Percentiles rank a stretch among this genome's conserved stretches.
Evolutionary conservation across 164 flowering plant species (phyloP).

Genomic region (Cinnamomum chago): DNA sequence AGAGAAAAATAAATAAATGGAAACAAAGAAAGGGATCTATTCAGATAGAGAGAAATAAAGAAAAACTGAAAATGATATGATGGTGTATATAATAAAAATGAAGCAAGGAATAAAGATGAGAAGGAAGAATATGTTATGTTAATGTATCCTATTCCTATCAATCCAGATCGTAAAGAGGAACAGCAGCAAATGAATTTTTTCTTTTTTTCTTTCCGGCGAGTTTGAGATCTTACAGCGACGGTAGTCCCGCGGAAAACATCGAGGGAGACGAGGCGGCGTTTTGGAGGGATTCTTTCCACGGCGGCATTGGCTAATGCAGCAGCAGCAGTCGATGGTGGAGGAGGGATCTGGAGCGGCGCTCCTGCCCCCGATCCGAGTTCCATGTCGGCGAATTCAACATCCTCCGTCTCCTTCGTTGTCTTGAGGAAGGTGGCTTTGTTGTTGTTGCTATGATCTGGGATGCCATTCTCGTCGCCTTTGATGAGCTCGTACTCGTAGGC

Average conservation of each 20-base stretch:
- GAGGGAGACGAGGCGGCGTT: conserved; percentile 54
- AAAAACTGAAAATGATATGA: too few relatives aligned
- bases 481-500: conserved; percentile 35
- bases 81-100: too few relatives aligned
- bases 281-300: conserved; percentile 13
- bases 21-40: too few relatives aligned
- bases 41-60: neutral
- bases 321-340: neutral
- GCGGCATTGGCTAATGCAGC: neutral
- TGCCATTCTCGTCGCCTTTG: conserved; percentile 22
- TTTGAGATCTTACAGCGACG: conserved; percentile 47
- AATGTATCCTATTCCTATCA: too few relatives aligned
- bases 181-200: too few relatives aligned
- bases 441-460: neutral
- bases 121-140: too few relatives aligned
- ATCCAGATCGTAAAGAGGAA: too few relatives aligned
- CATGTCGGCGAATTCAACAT: conserved; percentile 3
- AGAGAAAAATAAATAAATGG: too few relatives aligned
- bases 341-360: neutral
- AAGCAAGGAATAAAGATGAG: too few relatives aligned
- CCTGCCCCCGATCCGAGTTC: conserved; percentile 13
- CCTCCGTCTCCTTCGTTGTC: conserved; percentile 5
- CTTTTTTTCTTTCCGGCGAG: too few relatives aligned
- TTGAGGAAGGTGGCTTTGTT: conserved; percentile 4
- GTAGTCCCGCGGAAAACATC: conserved; percentile 76